phyloP scores from a whole-genome alignment of 148 eudicot species.

The Arbutus unedo region DNA sequence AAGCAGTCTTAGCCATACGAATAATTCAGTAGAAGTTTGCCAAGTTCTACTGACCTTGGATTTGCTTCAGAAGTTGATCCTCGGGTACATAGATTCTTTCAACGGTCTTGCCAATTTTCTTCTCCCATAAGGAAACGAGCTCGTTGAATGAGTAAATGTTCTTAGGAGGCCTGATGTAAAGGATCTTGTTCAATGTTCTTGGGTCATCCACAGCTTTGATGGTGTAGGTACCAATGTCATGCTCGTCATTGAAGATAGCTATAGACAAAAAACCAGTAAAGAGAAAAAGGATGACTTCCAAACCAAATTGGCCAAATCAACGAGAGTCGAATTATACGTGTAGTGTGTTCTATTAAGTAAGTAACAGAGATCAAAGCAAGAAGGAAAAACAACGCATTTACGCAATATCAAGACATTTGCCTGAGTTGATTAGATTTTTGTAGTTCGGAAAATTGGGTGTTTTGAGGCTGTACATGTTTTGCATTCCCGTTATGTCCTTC shows the following conservation, averaged over 20 bases:
- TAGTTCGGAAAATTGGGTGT: neutral
- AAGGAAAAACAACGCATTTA: neutral
- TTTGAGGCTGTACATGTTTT: neutral
- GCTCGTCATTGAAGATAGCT: slow-evolving; percentile 43
- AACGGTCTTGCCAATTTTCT: slow-evolving; percentile 42
- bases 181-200: slow-evolving; percentile 47
- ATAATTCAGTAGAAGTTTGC: neutral
- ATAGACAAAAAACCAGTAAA: neutral
- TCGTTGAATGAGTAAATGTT: slow-evolving; percentile 42
- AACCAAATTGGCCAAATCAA: neutral
- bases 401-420: neutral
- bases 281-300: neutral
- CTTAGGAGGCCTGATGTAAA: slow-evolving; percentile 37
- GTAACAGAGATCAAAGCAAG: slow-evolving; percentile 1
- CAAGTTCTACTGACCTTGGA: slow-evolving; percentile 26
- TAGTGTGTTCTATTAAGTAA: slow-evolving; percentile 1
- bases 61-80: slow-evolving; percentile 37
- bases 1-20: neutral
- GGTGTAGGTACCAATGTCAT: slow-evolving; percentile 48
- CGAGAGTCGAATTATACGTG: neutral
- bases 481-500: neutral
- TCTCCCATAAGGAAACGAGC: slow-evolving; percentile 54
- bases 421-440: neutral
- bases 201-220: slow-evolving; percentile 56
- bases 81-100: slow-evolving; percentile 34